These are phyloP conservation scores for Aspergillus clavatus DNA, from an alignment of 2,329 filamentous ascomycete genomes.

Conservation along the genomic window DNA sequence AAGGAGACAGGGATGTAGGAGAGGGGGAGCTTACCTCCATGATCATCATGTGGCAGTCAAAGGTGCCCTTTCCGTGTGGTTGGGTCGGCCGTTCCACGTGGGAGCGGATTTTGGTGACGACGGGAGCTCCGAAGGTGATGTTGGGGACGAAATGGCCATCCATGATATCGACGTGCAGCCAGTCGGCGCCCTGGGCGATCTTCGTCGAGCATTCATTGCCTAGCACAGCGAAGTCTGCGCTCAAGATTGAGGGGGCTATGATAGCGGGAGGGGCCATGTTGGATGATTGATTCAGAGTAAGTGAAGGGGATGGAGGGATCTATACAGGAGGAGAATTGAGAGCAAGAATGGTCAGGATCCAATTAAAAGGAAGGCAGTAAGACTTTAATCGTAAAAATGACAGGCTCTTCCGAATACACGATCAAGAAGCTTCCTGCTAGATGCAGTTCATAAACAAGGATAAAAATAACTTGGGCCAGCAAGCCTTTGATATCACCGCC, in stretches of 20 bases:
- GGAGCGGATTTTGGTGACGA: constrained; percentile 86
- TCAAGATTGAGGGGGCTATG: constrained; percentile 96
- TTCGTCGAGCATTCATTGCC: constrained; percentile 81
- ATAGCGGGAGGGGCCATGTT: constrained; percentile 85
- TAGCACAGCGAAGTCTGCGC: constrained; percentile 87
- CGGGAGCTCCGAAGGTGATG: constrained; percentile 91
- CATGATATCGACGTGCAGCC: constrained; percentile 96
- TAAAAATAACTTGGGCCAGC: constrained; percentile 2
- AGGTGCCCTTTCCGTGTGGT: constrained; percentile 76
- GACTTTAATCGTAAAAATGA: not conserved
- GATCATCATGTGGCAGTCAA: constrained; percentile 99
- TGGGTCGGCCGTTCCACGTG: constrained; percentile 72
- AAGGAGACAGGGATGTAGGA: too few relatives aligned
- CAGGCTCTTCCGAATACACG: not conserved
- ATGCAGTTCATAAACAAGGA: not conserved
- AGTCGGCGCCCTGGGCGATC: constrained; percentile 82
- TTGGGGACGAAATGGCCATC: constrained; percentile 99
- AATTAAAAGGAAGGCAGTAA: not conserved
- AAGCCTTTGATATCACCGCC: constrained; percentile 16
- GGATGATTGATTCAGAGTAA: too few relatives aligned
- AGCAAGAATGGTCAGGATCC: not conserved
- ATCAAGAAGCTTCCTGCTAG: not conserved
- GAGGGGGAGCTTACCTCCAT: constrained; percentile 63
- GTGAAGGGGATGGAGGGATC: constrained; percentile 1
- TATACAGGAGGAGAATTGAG: not conserved